These are phyloP conservation scores for Zea luxurians DNA, from an alignment of 176 grass and related monocot species.

Conservation along the genomic window DNA sequence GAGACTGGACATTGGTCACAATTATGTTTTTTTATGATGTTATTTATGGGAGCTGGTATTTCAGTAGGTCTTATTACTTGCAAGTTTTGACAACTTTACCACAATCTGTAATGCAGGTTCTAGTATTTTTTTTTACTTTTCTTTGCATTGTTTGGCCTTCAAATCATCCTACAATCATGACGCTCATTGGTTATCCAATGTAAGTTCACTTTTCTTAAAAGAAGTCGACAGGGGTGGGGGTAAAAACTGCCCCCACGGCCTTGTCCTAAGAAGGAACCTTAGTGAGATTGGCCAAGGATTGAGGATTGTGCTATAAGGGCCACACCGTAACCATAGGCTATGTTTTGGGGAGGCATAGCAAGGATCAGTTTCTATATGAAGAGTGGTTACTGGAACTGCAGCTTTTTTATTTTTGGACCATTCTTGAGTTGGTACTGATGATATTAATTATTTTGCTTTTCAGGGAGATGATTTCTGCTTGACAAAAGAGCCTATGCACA, in stretches of 20 bases:
- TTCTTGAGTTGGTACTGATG: neutral
- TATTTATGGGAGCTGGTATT: conserved; percentile 11
- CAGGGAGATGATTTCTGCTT: conserved; percentile 60
- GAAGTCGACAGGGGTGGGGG: neutral
- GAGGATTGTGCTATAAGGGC: neutral
- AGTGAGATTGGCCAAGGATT: neutral
- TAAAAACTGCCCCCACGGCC: neutral
- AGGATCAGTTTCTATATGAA: neutral
- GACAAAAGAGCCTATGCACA: conserved; percentile 45
- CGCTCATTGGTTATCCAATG: conserved; percentile 43
- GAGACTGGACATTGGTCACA: neutral
- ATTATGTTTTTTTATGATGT: neutral
- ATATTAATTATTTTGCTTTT: conserved; percentile 8
- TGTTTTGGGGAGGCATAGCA: neutral
- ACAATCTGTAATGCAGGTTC: conserved; percentile 47
- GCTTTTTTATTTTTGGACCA: neutral
- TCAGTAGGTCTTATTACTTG: neutral
- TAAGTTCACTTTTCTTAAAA: conserved; percentile 17
- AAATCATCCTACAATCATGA: conserved; percentile 70
- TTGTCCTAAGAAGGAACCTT: neutral
- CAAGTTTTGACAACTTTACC: neutral
- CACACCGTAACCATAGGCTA: neutral
- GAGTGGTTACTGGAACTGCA: neutral
- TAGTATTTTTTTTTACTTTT: conserved; percentile 86
- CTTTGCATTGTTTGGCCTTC: conserved; percentile 78